Conservation (phyloP, 1,139 yeast genomes). For the Sugiyamaella paludigena region DNA sequence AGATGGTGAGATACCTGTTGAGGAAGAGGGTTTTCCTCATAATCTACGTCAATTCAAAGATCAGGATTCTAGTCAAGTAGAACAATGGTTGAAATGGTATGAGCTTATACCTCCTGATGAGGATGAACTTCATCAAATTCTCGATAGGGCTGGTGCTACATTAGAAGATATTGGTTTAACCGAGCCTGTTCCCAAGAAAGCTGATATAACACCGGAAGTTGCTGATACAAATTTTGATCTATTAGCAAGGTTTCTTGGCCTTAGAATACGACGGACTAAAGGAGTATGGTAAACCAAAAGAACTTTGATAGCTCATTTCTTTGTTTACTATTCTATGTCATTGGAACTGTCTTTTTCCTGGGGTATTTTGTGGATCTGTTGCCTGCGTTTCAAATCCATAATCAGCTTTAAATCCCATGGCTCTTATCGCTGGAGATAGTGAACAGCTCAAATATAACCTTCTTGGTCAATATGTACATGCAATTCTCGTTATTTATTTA, state of each 20-base stretch:
- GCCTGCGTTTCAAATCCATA: no score
- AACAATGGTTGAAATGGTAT: conserved; percentile 64
- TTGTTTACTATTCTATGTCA: no score
- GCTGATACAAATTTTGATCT: conserved; percentile 56
- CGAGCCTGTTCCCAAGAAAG: conserved; percentile 26
- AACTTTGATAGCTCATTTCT: no score
- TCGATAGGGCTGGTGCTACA: conserved; percentile 37
- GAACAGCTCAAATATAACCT: no score
- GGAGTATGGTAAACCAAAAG: conserved; percentile 46
- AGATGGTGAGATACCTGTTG: conserved; percentile 59
- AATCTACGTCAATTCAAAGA: conserved; percentile 54
- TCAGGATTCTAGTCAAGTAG: conserved; percentile 46
- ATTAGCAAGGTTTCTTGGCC: conserved; percentile 67
- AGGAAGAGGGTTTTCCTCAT: conserved; percentile 52
- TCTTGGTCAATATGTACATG: no score
- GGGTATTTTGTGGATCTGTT: no score
- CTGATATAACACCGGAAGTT: conserved; percentile 35
- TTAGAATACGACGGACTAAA: conserved; percentile 51
- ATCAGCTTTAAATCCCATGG: no score
- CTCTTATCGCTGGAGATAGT: no score
- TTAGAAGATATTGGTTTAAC: conserved; percentile 39
- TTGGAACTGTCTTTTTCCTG: no score
- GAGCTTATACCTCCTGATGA: conserved; percentile 44
- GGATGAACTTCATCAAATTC: conserved; percentile 31
- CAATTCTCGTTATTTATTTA: not conserved